Conservation (phyloP, 768 basidiomycete species). For the Tubosaeta sp. region DNA sequence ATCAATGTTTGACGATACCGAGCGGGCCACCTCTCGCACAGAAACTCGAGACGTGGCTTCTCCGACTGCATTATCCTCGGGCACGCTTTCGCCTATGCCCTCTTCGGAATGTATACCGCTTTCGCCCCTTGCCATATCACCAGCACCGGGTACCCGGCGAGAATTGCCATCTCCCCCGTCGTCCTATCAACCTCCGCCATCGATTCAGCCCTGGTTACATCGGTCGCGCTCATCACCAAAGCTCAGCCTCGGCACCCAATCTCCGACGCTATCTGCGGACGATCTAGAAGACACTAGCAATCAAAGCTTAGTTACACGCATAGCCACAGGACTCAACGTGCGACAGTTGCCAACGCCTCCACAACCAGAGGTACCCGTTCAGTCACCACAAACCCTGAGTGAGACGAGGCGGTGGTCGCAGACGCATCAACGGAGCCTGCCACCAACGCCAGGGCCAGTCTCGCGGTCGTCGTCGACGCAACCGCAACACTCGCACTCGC, state of each 20-base stretch:
- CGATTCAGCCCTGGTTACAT: conserved; percentile 26
- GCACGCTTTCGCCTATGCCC: conserved; percentile 26
- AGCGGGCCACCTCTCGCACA: conserved; percentile 9
- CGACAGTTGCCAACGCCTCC: conserved; percentile 34
- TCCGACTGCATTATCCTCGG: conserved; percentile 19
- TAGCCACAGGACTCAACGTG: conserved; percentile 17
- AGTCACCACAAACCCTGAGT: conserved; percentile 12
- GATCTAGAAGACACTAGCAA: conserved; percentile 15
- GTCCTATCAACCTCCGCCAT: conserved; percentile 28
- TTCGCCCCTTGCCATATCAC: conserved; percentile 20
- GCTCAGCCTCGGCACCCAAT: conserved; percentile 18
- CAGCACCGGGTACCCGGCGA: conserved; percentile 18
- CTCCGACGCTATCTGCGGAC: conserved; percentile 12
- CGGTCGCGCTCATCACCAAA: conserved; percentile 38
- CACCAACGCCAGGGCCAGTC: conserved; percentile 34
- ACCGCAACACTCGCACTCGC: conserved; percentile 20
- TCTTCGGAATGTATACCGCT: conserved; percentile 27
- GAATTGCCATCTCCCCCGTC: conserved; percentile 30
- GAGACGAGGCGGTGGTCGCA: conserved; percentile 27
- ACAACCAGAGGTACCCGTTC: conserved; percentile 15
- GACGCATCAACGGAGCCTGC: conserved; percentile 35
- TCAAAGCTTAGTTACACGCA: conserved; percentile 14
- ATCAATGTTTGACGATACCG: conserved; percentile 21
- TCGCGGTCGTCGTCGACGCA: conserved; percentile 16
- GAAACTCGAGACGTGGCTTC: conserved; percentile 10